Base-by-base conservation (phyloP, 345 rosid species). In the Hibiscus trionum region DNA sequence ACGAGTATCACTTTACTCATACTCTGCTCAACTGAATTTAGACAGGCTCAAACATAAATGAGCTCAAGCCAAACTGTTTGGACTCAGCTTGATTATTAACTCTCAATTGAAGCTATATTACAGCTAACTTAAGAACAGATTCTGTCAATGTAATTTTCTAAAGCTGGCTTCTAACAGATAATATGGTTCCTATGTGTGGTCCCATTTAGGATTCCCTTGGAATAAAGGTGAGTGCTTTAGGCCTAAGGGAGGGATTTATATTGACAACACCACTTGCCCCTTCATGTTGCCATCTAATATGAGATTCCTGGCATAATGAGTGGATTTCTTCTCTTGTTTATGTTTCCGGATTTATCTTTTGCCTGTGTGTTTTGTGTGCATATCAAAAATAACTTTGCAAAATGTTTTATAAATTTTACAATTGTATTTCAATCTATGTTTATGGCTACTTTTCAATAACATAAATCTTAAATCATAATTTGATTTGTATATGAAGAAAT, bases 201-300 rank as follows among this genome's bases (percentile, higher is more conserved):
- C 27, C 68, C 16, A 37, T 63, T 62, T 63, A 63, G 39, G 50
- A n/a, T 63, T 63, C 68, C 12, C 49, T 37, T n/a, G 47, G 49
- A 35, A 35, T 35, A 37, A 9, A 37, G 27, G 16, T 17, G 49
- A 63, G 49, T 17, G 29, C 50, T 37, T 37, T 37, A 63, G 29
- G 49, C 21, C 68, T 63, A 63, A 63, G 8, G 12, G 37, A 27
- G 29, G 29, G 29, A 63, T 63, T 63, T 63, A 10, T 63, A 42
- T 37, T 17, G 50, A 21, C 16, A 37, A 1, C 65, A 62, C 66
- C 11, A 19, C 67, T n/a, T 37, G 49, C 67, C 49, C 4, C 49
- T 63, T 62, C 14, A 17, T 17, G 5, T 35, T 62, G 66, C 46
- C 26, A n/a, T 35, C 46, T 17, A n/a, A 16, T 35, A 33, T 62